Base-by-base conservation (phyloP, 805 yeast species). In the Cyberlindnera sargentensis region DNA sequence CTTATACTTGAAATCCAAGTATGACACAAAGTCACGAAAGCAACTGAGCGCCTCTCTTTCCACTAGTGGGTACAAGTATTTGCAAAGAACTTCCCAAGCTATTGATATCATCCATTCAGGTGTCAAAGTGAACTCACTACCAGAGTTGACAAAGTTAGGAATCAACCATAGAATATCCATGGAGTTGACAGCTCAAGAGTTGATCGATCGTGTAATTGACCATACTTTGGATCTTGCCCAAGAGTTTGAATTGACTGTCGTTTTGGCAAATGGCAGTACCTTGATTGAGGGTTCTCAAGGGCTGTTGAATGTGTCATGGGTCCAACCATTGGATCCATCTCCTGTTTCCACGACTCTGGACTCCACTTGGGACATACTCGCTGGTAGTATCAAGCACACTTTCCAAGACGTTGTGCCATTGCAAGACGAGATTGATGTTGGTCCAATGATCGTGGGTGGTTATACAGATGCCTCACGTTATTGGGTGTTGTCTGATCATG, bases 121-220 rank as follows among this genome's bases (percentile, higher is more conserved):
- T 34, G 72, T 79, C 44, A 85, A 86, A 62, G 71, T 80, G 32
- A 85, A 85, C 55, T 88, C 93, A 1, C 65, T 85, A 39, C 95
- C 95, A 2, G 91, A 84, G 55, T 44, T 43, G 34, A 51, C 51
- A 5, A 61, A 68, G 20, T 76, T 76, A 3, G 62, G 63, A 30
- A 66, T 79, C 36, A 84, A 86, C 61, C 84, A 82, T 55, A 70
- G 95, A 55, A 69, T 84, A 38, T 64, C 73, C 23, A 65, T 73
- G 1, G 46, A 48, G 31, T 28, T 10, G 9, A 31, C 41, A 24
- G 41, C 35, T 10, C 31, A 44, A 20, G 43, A 42, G 34, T 15
- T 44, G 27, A 38, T 40, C 15, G 45, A 44, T 24, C 44, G 44
- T 39, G 45, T 46, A 5, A n/a, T 31, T 15, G 39, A 24, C 23